phyloP scores from a whole-genome alignment of 163 green algal species.

The Smithsoniella earleae region DNA sequence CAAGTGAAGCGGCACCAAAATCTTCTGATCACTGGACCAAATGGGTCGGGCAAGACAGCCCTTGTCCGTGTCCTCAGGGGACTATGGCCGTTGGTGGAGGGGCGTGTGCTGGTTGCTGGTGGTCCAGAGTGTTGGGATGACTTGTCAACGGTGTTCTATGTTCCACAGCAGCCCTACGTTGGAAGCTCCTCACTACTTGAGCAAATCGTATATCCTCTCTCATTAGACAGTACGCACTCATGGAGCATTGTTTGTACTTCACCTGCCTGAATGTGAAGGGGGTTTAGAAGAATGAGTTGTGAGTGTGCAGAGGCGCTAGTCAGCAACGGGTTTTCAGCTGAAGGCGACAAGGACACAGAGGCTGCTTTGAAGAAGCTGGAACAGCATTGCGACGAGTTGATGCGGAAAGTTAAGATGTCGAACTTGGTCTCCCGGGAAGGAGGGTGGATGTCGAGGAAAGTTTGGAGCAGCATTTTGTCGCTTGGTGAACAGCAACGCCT shows the following conservation, averaged over 20 bases:
- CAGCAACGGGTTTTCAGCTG: neutral
- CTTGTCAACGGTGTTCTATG: slow-evolving; percentile 50
- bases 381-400: neutral
- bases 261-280: slow-evolving; percentile 40
- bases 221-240: neutral
- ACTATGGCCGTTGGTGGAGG: slow-evolving; percentile 55
- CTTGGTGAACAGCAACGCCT: slow-evolving; percentile 70
- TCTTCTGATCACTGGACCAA: slow-evolving; percentile 63
- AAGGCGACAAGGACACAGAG: neutral
- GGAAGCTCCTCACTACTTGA: slow-evolving; percentile 53
- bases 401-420: slow-evolving; percentile 18
- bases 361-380: neutral
- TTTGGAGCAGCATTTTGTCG: slow-evolving; percentile 31
- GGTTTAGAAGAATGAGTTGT: neutral
- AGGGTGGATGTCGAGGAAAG: neutral
- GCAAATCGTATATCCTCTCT: slow-evolving; percentile 38
- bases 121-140: neutral
- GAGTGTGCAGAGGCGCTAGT: neutral
- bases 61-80: slow-evolving; percentile 59
- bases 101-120: slow-evolving; percentile 32
- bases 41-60: slow-evolving; percentile 57
- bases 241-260: neutral
- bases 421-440: slow-evolving; percentile 23
- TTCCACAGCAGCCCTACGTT: slow-evolving; percentile 62
- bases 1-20: slow-evolving; percentile 38